phyloP scores from a whole-genome alignment of 805 yeast genomes.

The Wickerhamiella bombiphila region DNA sequence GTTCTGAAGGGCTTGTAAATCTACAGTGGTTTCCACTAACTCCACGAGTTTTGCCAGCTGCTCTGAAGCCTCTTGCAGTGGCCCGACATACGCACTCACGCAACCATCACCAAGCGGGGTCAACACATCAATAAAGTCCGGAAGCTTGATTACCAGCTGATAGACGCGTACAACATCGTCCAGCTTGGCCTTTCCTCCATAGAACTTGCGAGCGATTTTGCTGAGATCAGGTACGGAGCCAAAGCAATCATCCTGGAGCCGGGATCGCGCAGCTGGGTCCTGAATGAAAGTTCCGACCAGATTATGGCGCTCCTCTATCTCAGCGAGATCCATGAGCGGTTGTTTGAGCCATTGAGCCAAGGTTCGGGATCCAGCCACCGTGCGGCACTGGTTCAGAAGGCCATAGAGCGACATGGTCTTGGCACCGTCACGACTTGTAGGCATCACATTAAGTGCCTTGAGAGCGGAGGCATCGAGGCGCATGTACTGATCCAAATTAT shows the following conservation, averaged over 20 bases:
- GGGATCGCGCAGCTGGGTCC: slow-evolving; percentile 41
- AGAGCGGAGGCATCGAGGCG: slow-evolving; percentile 83
- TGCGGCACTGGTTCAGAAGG: slow-evolving; percentile 73
- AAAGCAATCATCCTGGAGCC: slow-evolving; percentile 45
- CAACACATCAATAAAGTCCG: slow-evolving; percentile 47
- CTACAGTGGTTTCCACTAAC: slow-evolving; percentile 84
- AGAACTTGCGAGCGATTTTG: slow-evolving; percentile 55
- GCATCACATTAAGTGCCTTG: slow-evolving; percentile 74
- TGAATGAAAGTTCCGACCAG: slow-evolving; percentile 64
- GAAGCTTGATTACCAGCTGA: slow-evolving; percentile 59
- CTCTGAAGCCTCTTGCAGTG: slow-evolving; percentile 34
- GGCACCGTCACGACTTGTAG: slow-evolving; percentile 34
- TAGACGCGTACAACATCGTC: slow-evolving; percentile 86
- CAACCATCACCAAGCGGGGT: slow-evolving; percentile 25
- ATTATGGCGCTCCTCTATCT: slow-evolving; percentile 52
- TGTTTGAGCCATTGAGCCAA: slow-evolving; percentile 93
- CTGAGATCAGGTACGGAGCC: slow-evolving; percentile 73
- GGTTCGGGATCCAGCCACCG: slow-evolving; percentile 76
- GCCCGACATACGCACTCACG: slow-evolving; percentile 41
- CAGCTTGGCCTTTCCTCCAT: slow-evolving; percentile 39
- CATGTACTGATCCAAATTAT: slow-evolving; percentile 69
- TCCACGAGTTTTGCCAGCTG: slow-evolving; percentile 60
- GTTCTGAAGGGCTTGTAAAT: slow-evolving; percentile 63
- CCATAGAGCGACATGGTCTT: slow-evolving; percentile 60
- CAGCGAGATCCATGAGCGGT: slow-evolving; percentile 56